Conservation (phyloP, 768 basidiomycete species). For the Trametes meyenii region DNA sequence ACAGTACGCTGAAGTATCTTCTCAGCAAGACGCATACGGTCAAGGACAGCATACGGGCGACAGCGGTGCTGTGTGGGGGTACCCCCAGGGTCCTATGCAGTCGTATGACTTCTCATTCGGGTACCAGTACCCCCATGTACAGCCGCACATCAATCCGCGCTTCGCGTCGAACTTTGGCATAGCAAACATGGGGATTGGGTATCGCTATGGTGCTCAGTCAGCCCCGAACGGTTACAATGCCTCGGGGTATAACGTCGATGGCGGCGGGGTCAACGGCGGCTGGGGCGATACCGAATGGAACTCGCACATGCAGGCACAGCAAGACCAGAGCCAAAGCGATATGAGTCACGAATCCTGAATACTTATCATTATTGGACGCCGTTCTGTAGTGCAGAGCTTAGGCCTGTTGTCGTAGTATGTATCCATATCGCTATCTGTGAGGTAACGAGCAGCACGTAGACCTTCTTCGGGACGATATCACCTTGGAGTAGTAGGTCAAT, state of each 20-base stretch:
- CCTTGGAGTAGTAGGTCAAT: not conserved
- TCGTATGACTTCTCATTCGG: slow-evolving; percentile 22
- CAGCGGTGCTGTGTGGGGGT: slow-evolving; percentile 22
- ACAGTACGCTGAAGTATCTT: slow-evolving; percentile 37
- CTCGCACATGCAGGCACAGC: not conserved
- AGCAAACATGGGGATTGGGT: slow-evolving; percentile 55
- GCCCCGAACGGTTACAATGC: slow-evolving; percentile 10
- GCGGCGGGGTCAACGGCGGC: not conserved
- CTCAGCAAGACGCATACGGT: slow-evolving; percentile 14
- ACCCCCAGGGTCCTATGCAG: slow-evolving; percentile 25
- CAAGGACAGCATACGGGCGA: not conserved
- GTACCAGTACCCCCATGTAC: slow-evolving; percentile 44
- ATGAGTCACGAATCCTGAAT: not conserved
- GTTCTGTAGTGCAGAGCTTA: not conserved
- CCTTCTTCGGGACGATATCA: not conserved
- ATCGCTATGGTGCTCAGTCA: slow-evolving; percentile 15
- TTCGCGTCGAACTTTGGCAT: slow-evolving; percentile 71
- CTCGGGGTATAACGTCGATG: slow-evolving; percentile 16
- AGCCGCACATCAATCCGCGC: slow-evolving; percentile 84
- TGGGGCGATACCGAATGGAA: slow-evolving; percentile 13
- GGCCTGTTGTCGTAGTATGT: not conserved
- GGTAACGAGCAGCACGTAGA: not conserved
- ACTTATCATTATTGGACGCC: not conserved
- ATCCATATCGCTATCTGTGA: not conserved
- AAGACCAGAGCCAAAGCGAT: not conserved